Conservation (phyloP, 495 filamentous ascomycete species). For the Bathelium albidoporum region DNA sequence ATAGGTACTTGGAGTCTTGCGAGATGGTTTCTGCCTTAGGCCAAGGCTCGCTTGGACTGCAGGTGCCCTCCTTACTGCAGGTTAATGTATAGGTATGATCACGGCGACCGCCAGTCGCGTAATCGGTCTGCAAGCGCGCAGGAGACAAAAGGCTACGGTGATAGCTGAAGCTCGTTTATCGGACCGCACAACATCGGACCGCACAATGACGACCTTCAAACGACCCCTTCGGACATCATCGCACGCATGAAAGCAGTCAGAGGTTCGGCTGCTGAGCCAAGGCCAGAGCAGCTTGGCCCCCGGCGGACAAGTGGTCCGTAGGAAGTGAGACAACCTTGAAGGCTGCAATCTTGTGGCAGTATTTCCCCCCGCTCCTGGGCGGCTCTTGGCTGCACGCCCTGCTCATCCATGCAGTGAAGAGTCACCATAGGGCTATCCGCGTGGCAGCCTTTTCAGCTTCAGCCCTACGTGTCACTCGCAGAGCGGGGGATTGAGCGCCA, state of each 20-base stretch:
- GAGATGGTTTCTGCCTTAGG: not conserved
- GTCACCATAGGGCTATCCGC: slow-evolving; percentile 3
- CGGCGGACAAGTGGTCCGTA: no score
- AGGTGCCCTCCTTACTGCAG: not conserved
- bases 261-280: no score
- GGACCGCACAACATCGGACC: no score
- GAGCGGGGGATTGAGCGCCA: not conserved
- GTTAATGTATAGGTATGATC: not conserved
- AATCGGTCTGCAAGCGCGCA: not conserved
- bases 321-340: no score
- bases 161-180: not conserved
- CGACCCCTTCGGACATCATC: no score
- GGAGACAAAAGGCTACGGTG: not conserved
- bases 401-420: not conserved
- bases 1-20: not conserved
- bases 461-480: slow-evolving; percentile 2
- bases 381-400: slow-evolving; percentile 2
- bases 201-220: no score
- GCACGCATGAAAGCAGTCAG: no score
- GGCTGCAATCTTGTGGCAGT: no score
- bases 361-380: not conserved
- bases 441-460: slow-evolving; percentile 4
- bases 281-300: no score
- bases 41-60: not conserved
- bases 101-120: not conserved